phyloP scores from a whole-genome alignment of 2,329 filamentous ascomycete genomes.

The Blumeriella jaapii region DNA sequence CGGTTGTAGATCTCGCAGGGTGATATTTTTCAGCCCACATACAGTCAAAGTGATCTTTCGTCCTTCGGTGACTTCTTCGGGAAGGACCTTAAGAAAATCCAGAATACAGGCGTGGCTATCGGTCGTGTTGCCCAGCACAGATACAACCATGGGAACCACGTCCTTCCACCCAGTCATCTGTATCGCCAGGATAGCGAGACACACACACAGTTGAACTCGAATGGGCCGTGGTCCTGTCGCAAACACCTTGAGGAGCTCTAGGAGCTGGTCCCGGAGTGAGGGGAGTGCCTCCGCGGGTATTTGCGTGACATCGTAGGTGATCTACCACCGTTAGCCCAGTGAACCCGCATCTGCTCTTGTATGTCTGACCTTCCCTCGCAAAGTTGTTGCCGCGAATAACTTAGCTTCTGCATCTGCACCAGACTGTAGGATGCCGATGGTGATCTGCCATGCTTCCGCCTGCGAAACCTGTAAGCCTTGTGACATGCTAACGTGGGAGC shows the following conservation, averaged over 20 bases:
- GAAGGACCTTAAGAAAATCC: conserved; percentile 92
- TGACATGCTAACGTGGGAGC: conserved; percentile 2
- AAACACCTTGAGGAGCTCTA: conserved; percentile 71
- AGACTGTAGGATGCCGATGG: conserved; percentile 77
- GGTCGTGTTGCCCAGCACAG: conserved; percentile 63
- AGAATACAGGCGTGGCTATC: conserved; percentile 78
- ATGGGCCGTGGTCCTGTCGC: conserved; percentile 74
- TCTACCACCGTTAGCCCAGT: conserved; percentile 42
- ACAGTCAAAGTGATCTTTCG: conserved; percentile 98
- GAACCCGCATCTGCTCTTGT: background rate
- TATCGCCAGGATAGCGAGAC: conserved; percentile 86
- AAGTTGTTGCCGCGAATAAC: conserved; percentile 88
- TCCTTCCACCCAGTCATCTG: conserved; percentile 96
- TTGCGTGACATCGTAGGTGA: conserved; percentile 91
- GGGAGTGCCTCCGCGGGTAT: conserved; percentile 64
- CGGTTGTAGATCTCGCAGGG: conserved; percentile 29
- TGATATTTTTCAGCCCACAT: conserved; percentile 58
- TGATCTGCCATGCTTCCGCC: conserved; percentile 84
- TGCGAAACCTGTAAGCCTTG: conserved; percentile 30
- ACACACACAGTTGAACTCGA: conserved; percentile 87
- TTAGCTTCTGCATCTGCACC: conserved; percentile 73
- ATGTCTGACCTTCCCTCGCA: conserved; percentile 82
- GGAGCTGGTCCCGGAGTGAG: conserved; percentile 70
- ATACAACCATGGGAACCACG: conserved; percentile 71
- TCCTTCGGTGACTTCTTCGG: conserved; percentile 97